Evolutionary conservation across 1,139 yeast species (phyloP), one percentile per base, ranked within the genome.

Genomic region (Sugiyamaella paludigena): DNA sequence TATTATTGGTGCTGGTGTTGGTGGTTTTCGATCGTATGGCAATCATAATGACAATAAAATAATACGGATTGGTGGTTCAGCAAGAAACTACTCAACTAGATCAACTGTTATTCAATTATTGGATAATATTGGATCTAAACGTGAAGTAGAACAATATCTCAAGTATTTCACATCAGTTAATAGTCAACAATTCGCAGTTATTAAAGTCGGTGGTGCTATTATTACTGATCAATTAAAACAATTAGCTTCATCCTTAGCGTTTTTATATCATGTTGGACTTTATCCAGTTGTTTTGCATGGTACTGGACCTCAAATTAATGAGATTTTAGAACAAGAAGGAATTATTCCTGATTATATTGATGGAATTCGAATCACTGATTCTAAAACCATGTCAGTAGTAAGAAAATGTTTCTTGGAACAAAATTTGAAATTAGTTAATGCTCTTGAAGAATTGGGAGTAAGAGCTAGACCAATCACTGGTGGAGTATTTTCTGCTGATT

Each of bases 151-250:
- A 68, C 98, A 92, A 70, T 92, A 92, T 69, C 79, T 92, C 65
- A 91, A 91, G 66, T 91, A 91, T 70, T 92, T 92, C 75, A 91
- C 98, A 1, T 88, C 97, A 30, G 98, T 92, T 27, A 69, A 71
- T 53, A 89, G 87, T 59, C 98, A 92, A 68, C 98, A 92, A 66
- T 92, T 92, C 65, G 99, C 99, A 10, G 97, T 92, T 43, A 92
- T 92, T 71, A 92, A 92, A 70, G 98, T 92, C 36, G 99, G 99
- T 37, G 99, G 99, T 58, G 99, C 98, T 37, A 91, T 94, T 63
- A 92, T 92, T 66, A 91, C 98, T 44, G 95, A 92, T 62, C 94
- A 91, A 61, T 74, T 94, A 57, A 86, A 89, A 11, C 96, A 92
- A 69, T 75, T 92, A 60, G 98, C 98, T 0, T 87, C 96, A 1